Base-by-base conservation (phyloP, 2,329 filamentous ascomycete species). In the Cladophialophora exuberans region DNA sequence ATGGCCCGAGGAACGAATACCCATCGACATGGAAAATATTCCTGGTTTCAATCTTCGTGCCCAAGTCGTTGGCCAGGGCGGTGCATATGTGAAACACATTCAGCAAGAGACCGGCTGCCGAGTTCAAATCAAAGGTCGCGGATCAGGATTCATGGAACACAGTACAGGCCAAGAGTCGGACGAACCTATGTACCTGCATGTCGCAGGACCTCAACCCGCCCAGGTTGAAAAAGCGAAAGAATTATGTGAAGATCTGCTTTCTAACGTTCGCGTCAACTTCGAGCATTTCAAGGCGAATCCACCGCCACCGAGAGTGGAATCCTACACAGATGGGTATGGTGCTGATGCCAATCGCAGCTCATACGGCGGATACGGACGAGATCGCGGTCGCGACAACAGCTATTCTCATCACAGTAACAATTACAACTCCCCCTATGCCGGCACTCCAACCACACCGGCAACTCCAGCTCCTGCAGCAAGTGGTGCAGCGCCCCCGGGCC, bases 1-100 rank as follows among this genome's bases (percentile, higher is more conserved):
- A 89, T 99, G 94, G 94, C 93, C 94, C 1, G 94, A 97, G 69
- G 91, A 97, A 75, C 90, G 89, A 66, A 96, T 99, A 45, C 87
- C 90, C 1, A 92, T 99, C 64, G 85, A 86, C 60, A 84, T 99
- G 54, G 94, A 97, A 65, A 89, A 93, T 0, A 84, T 97, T 49
- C 90, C 87, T 20, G 94, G 94, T 17, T 99, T 99, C 76, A 99
- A 99, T 69, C 79, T 99, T 43, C 88, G 94, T 61, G 94, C 94
- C 48, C 92, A 97, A 70, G 93, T 99, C 42, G 94, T 99, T 51
- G 94, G 94, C 45, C 89, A 93, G 65, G 91, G 91, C 26, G 94
- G 94, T 57, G 88, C 90, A 38, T 97, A 97, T 69, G 94, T 99
- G 58, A 99, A 99, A 74, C 93, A 97, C 69, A 97, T 99, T 62